Evolutionary conservation across 306 rosid genomes (phyloP).

Genomic region (Cicer arietinum): DNA sequence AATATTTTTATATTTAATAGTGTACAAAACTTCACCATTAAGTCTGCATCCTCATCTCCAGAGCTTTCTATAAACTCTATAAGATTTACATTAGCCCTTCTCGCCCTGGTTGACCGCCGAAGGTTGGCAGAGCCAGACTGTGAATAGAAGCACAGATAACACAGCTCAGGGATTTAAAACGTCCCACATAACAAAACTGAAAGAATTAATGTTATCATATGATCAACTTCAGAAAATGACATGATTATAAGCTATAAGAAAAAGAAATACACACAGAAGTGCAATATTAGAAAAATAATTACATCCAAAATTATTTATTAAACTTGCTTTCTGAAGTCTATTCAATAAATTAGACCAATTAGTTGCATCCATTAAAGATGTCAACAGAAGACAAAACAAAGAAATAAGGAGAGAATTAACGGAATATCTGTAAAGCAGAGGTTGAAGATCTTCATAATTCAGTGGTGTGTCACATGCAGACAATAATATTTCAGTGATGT

Average conservation of each 20-base stretch:
- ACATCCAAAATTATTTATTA: neutral
- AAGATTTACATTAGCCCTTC: constrained; percentile 60
- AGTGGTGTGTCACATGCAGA: constrained; percentile 10
- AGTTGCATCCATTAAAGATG: neutral
- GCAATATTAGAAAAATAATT: constrained; percentile 27
- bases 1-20: constrained; percentile 24
- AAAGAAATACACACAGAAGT: constrained; percentile 25
- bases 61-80: constrained; percentile 65
- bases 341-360: constrained; percentile 12
- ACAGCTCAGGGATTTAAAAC: constrained; percentile 42
- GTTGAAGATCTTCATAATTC: constrained; percentile 8
- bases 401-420: neutral
- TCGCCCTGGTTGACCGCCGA: constrained; percentile 80
- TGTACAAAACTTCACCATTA: constrained; percentile 67
- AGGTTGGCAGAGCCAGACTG: constrained; percentile 65
- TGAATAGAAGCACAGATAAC: constrained; percentile 35
- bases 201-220: constrained; percentile 22
- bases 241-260: constrained; percentile 10
- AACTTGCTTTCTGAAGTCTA: neutral
- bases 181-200: constrained; percentile 28
- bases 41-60: constrained; percentile 71
- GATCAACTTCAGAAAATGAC: constrained; percentile 24
- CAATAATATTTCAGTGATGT: neutral
- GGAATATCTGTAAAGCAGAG: constrained; percentile 24
- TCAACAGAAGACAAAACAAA: constrained; percentile 21